These are phyloP conservation scores for Globisporangium middletonii DNA, from an alignment of 352 stramenopile genomes.

Conservation along the genomic window DNA sequence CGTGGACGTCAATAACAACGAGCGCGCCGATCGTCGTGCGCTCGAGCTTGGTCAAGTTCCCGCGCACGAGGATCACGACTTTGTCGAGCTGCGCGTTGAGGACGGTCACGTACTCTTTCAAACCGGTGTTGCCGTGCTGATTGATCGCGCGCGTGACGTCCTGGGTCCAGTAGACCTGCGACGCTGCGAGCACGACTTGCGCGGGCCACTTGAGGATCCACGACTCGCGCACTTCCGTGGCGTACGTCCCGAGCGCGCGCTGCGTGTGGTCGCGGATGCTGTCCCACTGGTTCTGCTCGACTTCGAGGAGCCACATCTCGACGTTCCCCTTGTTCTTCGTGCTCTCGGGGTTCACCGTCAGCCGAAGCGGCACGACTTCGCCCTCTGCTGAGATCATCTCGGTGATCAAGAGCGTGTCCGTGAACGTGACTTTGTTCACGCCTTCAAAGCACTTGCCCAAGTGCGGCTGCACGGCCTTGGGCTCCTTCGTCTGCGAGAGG, in stretches of 20 bases:
- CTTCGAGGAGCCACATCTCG: constrained; percentile 92
- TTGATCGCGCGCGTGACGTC: constrained; percentile 88
- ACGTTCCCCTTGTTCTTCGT: constrained; percentile 93
- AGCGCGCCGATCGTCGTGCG: constrained; percentile 90
- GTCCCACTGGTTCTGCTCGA: constrained; percentile 90
- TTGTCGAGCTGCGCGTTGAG: constrained; percentile 87
- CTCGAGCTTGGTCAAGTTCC: constrained; percentile 88
- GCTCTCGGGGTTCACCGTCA: constrained; percentile 87
- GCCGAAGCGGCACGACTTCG: constrained; percentile 82
- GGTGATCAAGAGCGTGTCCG: constrained; percentile 88
- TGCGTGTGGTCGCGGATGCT: constrained; percentile 90
- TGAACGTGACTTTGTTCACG: constrained; percentile 90
- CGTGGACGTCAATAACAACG: constrained; percentile 92
- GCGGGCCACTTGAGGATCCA: constrained; percentile 94
- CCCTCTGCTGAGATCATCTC: constrained; percentile 93
- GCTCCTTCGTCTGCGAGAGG: constrained; percentile 91
- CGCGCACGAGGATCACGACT: constrained; percentile 90
- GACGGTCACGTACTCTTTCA: constrained; percentile 73
- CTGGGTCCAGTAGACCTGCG: constrained; percentile 93
- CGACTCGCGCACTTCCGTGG: constrained; percentile 55
- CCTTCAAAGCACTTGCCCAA: constrained; percentile 90
- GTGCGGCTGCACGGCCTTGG: constrained; percentile 88
- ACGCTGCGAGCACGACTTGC: constrained; percentile 91
- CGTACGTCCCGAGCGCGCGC: constrained; percentile 83
- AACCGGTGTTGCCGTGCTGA: constrained; percentile 48